Percentiles rank a stretch among this genome's conserved stretches.
Conservation (phyloP, 2,329 filamentous ascomycete genomes). For the Teratosphaeria pseudoeucalypti region DNA sequence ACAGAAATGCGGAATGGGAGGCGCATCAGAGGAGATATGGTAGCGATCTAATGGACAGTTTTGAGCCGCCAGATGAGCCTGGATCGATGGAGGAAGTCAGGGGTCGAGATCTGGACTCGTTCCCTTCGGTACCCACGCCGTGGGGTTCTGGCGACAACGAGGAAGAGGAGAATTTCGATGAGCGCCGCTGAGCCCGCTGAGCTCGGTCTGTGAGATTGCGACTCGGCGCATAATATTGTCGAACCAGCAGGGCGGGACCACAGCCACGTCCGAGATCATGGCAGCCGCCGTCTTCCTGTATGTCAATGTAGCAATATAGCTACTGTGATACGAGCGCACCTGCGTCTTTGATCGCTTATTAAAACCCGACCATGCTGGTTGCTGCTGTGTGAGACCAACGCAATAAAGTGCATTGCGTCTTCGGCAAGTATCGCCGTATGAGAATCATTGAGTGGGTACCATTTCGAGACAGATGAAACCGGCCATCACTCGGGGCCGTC, state of each 20-base stretch:
- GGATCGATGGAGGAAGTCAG: neutral
- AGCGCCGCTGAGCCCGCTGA: neutral
- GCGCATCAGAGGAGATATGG: neutral
- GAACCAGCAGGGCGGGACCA: neutral
- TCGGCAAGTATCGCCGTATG: neutral
- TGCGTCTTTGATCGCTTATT: neutral
- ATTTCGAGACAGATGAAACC: neutral
- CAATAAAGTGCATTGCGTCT: too few species aligned
- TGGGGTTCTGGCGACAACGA: neutral
- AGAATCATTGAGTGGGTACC: neutral
- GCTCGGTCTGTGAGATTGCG: neutral
- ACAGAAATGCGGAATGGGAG: neutral
- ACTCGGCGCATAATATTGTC: neutral
- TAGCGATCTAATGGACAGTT: neutral
- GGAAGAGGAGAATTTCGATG: neutral
- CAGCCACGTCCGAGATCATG: neutral
- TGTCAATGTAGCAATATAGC: neutral
- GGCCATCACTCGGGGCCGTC: neutral
- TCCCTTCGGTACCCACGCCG: neutral
- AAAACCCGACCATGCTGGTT: neutral
- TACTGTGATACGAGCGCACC: neutral
- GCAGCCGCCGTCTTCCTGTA: neutral
- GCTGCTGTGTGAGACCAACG: too few species aligned
- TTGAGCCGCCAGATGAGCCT: neutral
- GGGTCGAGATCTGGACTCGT: neutral